Conservation (phyloP, 2,329 filamentous ascomycete species). For the Colletotrichum sp. region DNA sequence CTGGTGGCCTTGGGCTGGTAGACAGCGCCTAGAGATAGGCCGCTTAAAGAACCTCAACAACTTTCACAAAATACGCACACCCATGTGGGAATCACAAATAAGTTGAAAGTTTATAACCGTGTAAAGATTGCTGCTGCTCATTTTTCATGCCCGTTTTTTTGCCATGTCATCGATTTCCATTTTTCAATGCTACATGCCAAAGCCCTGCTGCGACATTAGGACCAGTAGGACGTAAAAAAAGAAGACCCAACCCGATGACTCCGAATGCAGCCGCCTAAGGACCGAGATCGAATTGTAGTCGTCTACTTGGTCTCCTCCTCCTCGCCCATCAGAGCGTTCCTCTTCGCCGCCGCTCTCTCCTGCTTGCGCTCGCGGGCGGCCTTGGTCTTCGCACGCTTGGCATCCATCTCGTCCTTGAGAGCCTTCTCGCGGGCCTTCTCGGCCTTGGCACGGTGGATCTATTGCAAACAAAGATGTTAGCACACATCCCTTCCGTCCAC, state of each 20-base stretch:
- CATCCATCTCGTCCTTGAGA: conserved; percentile 99
- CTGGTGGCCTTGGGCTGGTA: neutral
- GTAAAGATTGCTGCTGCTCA: conserved; percentile 20
- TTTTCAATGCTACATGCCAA: conserved; percentile 64
- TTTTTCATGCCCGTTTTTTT: conserved; percentile 24
- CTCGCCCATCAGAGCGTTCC: conserved; percentile 81
- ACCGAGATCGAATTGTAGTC: conserved; percentile 49
- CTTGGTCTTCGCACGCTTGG: conserved; percentile 99
- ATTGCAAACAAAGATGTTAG: conserved; percentile 22
- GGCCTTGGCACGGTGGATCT: conserved; percentile 99
- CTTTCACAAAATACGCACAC: neutral
- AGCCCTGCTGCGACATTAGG: conserved; percentile 55
- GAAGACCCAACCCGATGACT: conserved; percentile 62
- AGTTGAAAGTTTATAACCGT: neutral
- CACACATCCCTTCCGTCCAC: neutral
- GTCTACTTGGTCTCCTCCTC: conserved; percentile 60
- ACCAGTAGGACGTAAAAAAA: conserved; percentile 51
- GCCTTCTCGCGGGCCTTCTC: conserved; percentile 96
- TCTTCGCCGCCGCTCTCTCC: conserved; percentile 91
- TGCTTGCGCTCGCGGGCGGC: conserved; percentile 98
- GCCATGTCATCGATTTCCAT: conserved; percentile 46
- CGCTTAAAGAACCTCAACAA: neutral
- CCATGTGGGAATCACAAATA: neutral
- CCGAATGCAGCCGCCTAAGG: conserved; percentile 62
- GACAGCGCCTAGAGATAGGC: neutral